These are phyloP conservation scores for Rhodocollybia butyracea DNA, from an alignment of 768 basidiomycete genomes.

Conservation along the genomic window DNA sequence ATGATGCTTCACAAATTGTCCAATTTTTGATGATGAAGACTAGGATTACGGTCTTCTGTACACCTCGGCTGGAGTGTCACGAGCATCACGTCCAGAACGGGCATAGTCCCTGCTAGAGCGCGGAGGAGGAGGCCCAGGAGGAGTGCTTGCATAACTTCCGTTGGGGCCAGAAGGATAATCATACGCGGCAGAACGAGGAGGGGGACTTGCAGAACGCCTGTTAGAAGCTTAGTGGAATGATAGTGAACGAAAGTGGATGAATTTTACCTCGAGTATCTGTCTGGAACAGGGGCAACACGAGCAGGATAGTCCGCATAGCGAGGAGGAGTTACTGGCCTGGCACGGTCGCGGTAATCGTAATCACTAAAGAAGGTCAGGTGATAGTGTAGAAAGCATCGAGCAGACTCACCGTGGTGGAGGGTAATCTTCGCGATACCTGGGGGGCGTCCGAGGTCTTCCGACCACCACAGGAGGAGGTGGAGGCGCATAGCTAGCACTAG, in stretches of 20 bases:
- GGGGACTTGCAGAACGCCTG: conserved; percentile 70
- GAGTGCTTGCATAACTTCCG: neutral
- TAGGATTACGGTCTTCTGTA: conserved; percentile 1
- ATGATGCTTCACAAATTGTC: neutral
- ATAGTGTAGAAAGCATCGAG: neutral
- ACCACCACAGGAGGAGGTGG: conserved; percentile 38
- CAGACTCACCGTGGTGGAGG: conserved; percentile 50
- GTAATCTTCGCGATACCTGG: conserved; percentile 61
- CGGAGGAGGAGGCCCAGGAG: conserved; percentile 7
- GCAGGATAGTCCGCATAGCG: conserved; percentile 50
- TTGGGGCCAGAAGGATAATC: conserved; percentile 40
- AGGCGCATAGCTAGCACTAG: conserved; percentile 21
- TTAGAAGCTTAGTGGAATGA: conserved; percentile 32
- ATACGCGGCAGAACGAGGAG: conserved; percentile 41
- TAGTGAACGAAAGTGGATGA: neutral
- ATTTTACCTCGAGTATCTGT: conserved; percentile 34
- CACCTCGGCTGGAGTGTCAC: no score
- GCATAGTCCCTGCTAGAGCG: conserved; percentile 6
- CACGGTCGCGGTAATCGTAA: conserved; percentile 44
- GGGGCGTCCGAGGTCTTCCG: conserved; percentile 54
- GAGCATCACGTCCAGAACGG: conserved; percentile 2
- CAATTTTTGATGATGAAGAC: neutral
- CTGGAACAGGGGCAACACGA: conserved; percentile 28
- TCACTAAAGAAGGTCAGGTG: conserved; percentile 36
- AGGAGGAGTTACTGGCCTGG: conserved; percentile 51